These are phyloP conservation scores for Colletotrichum spaethianum DNA, from an alignment of 2,329 filamentous ascomycete species.

Conservation along the genomic window DNA sequence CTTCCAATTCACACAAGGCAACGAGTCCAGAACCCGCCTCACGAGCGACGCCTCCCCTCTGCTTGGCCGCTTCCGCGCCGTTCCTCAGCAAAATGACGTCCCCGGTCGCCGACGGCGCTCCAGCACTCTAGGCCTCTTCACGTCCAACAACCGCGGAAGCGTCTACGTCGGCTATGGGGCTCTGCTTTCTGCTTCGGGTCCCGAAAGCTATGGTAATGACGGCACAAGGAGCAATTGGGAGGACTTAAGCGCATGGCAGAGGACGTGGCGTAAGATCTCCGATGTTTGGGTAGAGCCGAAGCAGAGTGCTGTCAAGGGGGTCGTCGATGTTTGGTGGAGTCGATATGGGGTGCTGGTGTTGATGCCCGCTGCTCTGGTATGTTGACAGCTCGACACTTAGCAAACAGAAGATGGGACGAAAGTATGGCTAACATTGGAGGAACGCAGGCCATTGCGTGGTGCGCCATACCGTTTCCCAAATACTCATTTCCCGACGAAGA, in stretches of 20 bases:
- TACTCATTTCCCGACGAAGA: slow-evolving; percentile 67
- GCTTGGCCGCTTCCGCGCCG: slow-evolving; percentile 76
- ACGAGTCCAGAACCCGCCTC: slow-evolving; percentile 67
- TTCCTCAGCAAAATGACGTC: slow-evolving; percentile 60
- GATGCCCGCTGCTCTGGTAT: slow-evolving; percentile 72
- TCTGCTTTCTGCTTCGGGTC: slow-evolving; percentile 59
- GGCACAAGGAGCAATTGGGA: slow-evolving; percentile 51
- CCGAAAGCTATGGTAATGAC: slow-evolving; percentile 49
- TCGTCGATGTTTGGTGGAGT: slow-evolving; percentile 75
- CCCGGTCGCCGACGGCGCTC: slow-evolving; percentile 49
- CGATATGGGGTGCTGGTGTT: slow-evolving; percentile 73
- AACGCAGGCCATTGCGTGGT: slow-evolving; percentile 73
- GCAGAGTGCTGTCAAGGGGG: slow-evolving; percentile 69
- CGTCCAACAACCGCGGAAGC: slow-evolving; percentile 59
- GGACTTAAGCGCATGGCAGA: slow-evolving; percentile 53
- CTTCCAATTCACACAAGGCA: slow-evolving; percentile 78
- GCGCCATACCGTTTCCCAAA: slow-evolving; percentile 75
- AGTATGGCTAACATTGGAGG: slow-evolving; percentile 23
- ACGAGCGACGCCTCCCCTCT: slow-evolving; percentile 71
- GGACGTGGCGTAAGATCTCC: slow-evolving; percentile 54
- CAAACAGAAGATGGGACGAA: slow-evolving; percentile 21
- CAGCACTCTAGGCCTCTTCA: slow-evolving; percentile 47
- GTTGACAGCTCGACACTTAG: slow-evolving; percentile 45
- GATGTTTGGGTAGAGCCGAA: slow-evolving; percentile 75
- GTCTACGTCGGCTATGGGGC: slow-evolving; percentile 71